Percentiles rank a stretch among this genome's conserved stretches.
These are phyloP conservation scores for Phytophthora podocarpi DNA, from an alignment of 352 stramenopile species.

Conservation along the genomic window DNA sequence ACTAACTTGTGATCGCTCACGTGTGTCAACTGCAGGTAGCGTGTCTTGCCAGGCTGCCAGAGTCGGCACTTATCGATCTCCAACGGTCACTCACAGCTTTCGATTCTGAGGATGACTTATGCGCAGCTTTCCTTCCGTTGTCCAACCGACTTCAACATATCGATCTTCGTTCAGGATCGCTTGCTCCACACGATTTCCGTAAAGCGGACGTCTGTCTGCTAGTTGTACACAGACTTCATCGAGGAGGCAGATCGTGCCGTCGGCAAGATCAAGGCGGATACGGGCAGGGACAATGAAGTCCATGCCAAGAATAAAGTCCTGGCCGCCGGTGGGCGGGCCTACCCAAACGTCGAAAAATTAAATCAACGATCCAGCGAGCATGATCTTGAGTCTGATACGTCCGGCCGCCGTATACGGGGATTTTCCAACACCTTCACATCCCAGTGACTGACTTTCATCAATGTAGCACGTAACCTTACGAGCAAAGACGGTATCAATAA, in stretches of 20 bases:
- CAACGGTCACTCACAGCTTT: constrained; percentile 3
- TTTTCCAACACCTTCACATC: no score
- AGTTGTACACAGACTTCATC: constrained; percentile 18
- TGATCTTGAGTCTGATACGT: constrained; percentile 19
- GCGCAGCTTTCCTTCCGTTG: no score
- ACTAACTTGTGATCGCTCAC: not conserved
- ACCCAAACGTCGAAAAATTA: constrained; percentile 21
- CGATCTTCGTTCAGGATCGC: no score
- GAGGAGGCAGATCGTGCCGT: constrained; percentile 3
- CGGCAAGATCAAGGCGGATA: constrained; percentile 6
- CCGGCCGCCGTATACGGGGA: constrained; percentile 5
- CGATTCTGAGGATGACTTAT: no score
- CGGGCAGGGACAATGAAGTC: constrained; percentile 23
- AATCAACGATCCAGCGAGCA: constrained; percentile 5
- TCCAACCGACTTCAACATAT: no score
- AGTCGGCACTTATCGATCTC: not conserved
- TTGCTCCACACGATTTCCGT: no score
- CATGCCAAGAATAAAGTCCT: constrained; percentile 15
- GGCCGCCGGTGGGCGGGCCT: constrained; percentile 5
- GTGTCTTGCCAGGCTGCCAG: no score
- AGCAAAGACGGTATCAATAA: constrained; percentile 26
- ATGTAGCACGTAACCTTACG: constrained; percentile 18
- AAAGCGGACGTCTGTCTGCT: not conserved
- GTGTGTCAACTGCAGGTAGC: constrained; percentile 15
- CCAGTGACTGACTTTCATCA: not conserved